phyloP scores from a whole-genome alignment of 2,329 filamentous ascomycete genomes.

The Colletotrichum aenigma region DNA sequence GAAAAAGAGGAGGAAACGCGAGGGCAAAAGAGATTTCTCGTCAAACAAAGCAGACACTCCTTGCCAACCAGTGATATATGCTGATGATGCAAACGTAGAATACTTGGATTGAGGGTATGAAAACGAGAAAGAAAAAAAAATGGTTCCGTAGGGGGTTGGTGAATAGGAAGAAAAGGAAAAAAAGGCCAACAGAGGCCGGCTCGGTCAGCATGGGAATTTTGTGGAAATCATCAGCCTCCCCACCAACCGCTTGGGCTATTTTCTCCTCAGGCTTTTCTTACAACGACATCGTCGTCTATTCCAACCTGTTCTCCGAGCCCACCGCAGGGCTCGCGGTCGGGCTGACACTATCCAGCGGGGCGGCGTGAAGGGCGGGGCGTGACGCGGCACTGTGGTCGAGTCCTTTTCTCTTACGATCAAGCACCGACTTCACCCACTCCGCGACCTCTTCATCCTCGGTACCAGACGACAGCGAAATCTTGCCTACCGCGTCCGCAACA shows the following conservation, averaged over 20 bases:
- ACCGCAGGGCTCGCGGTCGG: slow-evolving; percentile 47
- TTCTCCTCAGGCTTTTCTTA: neutral
- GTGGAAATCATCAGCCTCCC: neutral
- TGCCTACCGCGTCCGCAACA: slow-evolving; percentile 47
- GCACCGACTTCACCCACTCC: slow-evolving; percentile 77
- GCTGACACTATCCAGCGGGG: slow-evolving; percentile 77
- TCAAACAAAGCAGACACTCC: neutral
- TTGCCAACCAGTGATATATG: slow-evolving; percentile 8
- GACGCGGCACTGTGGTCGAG: slow-evolving; percentile 48
- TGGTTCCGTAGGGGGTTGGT: neutral
- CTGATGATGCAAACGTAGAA: slow-evolving; percentile 18
- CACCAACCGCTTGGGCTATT: slow-evolving; percentile 17
- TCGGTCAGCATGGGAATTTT: slow-evolving; percentile 11
- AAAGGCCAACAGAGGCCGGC: slow-evolving; percentile 16
- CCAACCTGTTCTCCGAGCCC: neutral
- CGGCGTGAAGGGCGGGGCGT: slow-evolving; percentile 87
- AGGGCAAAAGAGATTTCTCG: neutral
- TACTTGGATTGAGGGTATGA: slow-evolving; percentile 20
- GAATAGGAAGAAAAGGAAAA: neutral
- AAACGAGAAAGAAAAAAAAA: slow-evolving; percentile 15
- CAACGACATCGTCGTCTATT: neutral
- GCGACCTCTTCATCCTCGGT: slow-evolving; percentile 81
- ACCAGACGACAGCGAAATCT: slow-evolving; percentile 43
- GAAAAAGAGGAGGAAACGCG: neutral
- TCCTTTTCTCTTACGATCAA: slow-evolving; percentile 70